These are phyloP conservation scores for Botrytis deweyae DNA, from an alignment of 2,329 filamentous ascomycete species.

Conservation along the genomic window DNA sequence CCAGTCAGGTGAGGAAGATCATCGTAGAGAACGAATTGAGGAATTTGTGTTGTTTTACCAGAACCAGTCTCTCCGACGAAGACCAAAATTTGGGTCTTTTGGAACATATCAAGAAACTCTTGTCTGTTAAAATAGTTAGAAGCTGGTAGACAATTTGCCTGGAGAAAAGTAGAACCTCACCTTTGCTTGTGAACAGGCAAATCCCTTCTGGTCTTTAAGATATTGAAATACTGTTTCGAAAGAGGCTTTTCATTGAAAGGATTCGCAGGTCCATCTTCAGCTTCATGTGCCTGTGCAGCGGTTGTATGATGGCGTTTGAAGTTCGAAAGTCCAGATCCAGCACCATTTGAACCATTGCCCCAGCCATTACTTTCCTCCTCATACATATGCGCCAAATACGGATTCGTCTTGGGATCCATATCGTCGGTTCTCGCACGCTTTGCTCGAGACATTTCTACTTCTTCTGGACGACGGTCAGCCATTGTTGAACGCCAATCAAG, in stretches of 20 bases:
- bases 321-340: slow-evolving; percentile 41
- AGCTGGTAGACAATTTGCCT: not conserved
- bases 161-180: slow-evolving; percentile 44
- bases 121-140: slow-evolving; percentile 52
- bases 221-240: slow-evolving; percentile 83
- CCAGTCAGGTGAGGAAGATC: slow-evolving; percentile 82
- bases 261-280: slow-evolving; percentile 79
- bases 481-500: slow-evolving; percentile 41
- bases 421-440: slow-evolving; percentile 46
- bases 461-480: slow-evolving; percentile 57
- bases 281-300: slow-evolving; percentile 66
- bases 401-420: slow-evolving; percentile 63
- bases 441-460: slow-evolving; percentile 48
- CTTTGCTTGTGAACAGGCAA: slow-evolving; percentile 91
- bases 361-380: slow-evolving; percentile 45
- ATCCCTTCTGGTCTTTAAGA: slow-evolving; percentile 78
- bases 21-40: slow-evolving; percentile 96
- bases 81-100: slow-evolving; percentile 91
- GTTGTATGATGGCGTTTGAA: slow-evolving; percentile 82
- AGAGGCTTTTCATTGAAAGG: slow-evolving; percentile 79
- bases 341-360: slow-evolving; percentile 42
- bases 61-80: slow-evolving; percentile 99
- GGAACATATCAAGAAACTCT: slow-evolving; percentile 92
- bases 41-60: slow-evolving; percentile 98
- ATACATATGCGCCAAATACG: slow-evolving; percentile 90